These are phyloP conservation scores for Tritrichomonas musculus DNA, from an alignment of 208 protist species.

Conservation along the genomic window DNA sequence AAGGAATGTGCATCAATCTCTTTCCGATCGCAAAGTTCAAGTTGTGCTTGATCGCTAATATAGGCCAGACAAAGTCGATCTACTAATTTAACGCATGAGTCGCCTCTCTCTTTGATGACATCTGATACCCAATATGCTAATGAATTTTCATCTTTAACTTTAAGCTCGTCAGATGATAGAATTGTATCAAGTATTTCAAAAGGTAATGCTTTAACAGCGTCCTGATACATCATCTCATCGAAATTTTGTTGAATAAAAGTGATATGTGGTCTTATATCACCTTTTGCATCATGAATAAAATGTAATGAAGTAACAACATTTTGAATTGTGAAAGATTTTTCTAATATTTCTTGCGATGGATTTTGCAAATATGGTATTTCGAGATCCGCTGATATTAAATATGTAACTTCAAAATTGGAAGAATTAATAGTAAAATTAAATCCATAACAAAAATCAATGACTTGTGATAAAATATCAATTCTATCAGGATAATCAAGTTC, in stretches of 20 bases:
- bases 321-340: not conserved
- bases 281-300: not conserved
- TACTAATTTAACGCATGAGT: not conserved
- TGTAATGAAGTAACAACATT: not conserved
- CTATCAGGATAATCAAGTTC: not conserved
- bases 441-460: constrained; percentile 16
- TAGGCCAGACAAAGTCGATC: not conserved
- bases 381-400: not conserved
- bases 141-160: not conserved
- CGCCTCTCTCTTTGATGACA: not conserved
- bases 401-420: not conserved
- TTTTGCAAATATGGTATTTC: not conserved
- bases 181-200: not conserved
- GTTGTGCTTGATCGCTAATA: not conserved
- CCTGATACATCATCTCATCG: not conserved
- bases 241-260: not conserved
- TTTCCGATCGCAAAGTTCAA: not conserved
- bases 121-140: not conserved
- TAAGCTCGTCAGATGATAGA: not conserved
- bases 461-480: not conserved
- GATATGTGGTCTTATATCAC: not conserved
- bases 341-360: not conserved
- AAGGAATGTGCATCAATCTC: not conserved
- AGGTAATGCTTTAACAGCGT: not conserved
- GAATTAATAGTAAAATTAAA: not conserved